Conservation (phyloP, 805 yeast species). For the Citeromyces matritensis region DNA sequence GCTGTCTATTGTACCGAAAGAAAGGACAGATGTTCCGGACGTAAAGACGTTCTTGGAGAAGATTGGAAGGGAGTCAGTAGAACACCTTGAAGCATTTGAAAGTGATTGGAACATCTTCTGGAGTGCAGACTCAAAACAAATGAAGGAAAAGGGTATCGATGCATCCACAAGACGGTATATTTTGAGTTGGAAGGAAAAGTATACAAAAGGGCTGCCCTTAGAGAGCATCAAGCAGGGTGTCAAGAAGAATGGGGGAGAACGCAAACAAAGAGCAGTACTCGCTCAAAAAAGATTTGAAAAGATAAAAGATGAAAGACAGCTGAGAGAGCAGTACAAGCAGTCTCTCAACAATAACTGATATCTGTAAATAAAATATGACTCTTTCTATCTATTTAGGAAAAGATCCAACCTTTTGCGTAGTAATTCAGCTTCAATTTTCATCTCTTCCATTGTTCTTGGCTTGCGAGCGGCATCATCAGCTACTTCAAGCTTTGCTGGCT, state of each 20-base stretch:
- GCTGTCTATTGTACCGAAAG: too few relatives aligned
- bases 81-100: constrained; percentile 55
- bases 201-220: constrained; percentile 35
- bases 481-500: constrained; percentile 12
- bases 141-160: constrained; percentile 73
- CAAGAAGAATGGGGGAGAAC: constrained; percentile 84
- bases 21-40: constrained; percentile 38
- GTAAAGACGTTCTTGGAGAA: constrained; percentile 56
- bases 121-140: constrained; percentile 28
- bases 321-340: constrained; percentile 9
- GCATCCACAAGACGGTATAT: constrained; percentile 59
- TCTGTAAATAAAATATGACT: neutral
- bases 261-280: constrained; percentile 50
- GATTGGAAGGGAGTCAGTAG: constrained; percentile 66
- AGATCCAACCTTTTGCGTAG: constrained; percentile 24
- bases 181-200: constrained; percentile 57
- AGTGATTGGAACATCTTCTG: constrained; percentile 58
- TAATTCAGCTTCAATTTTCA: constrained; percentile 58
- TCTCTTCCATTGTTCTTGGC: constrained; percentile 43
- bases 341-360: constrained; percentile 2
- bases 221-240: constrained; percentile 39
- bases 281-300: constrained; percentile 49
- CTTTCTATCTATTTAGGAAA: constrained; percentile 1
- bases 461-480: constrained; percentile 36
- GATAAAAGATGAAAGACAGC: constrained; percentile 20